A percentile compares a stretch with the other conserved stretches of the same genome.
phyloP scores from a whole-genome alignment of 2,329 filamentous ascomycete species.

The Paramyrothecium roridum region DNA sequence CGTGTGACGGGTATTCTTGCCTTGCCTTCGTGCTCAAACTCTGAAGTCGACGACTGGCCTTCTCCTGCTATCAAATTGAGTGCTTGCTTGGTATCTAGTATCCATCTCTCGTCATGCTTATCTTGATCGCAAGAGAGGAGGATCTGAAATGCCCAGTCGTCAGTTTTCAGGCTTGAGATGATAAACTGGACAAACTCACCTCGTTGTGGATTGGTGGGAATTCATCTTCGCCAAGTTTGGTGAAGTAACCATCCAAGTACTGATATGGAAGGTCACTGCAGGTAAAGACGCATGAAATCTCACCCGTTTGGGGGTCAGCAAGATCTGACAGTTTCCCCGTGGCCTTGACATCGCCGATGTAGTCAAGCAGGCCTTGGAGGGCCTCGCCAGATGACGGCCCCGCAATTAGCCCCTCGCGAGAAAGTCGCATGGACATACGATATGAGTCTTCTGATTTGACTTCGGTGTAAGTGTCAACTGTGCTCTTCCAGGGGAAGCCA shows the following conservation, averaged over 20 bases:
- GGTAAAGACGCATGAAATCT: constrained; percentile 53
- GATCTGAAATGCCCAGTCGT: constrained; percentile 8
- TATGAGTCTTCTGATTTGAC: constrained; percentile 54
- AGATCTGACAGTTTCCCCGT: constrained; percentile 40
- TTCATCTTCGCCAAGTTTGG: constrained; percentile 44
- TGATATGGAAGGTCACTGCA: constrained; percentile 64
- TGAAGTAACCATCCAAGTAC: constrained; percentile 58
- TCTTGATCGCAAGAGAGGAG: constrained; percentile 18
- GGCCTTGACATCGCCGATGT: constrained; percentile 44
- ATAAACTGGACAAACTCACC: constrained; percentile 13
- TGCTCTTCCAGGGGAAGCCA: constrained; percentile 55
- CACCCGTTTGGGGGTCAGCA: constrained; percentile 35
- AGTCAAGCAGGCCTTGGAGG: constrained; percentile 47
- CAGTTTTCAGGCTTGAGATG: neutral
- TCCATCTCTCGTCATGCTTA: constrained; percentile 23
- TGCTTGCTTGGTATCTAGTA: constrained; percentile 11
- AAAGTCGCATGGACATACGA: constrained; percentile 49
- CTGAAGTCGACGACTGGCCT: constrained; percentile 8
- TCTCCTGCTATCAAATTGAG: constrained; percentile 10
- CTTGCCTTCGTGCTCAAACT: constrained; percentile 6
- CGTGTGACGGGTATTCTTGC: neutral
- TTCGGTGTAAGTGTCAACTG: constrained; percentile 54
- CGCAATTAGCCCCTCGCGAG: constrained; percentile 54
- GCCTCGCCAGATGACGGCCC: constrained; percentile 62
- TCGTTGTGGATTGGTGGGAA: constrained; percentile 48